Base-by-base conservation (phyloP, 2,329 filamentous ascomycete species). In the Neofusicoccum ribis region DNA sequence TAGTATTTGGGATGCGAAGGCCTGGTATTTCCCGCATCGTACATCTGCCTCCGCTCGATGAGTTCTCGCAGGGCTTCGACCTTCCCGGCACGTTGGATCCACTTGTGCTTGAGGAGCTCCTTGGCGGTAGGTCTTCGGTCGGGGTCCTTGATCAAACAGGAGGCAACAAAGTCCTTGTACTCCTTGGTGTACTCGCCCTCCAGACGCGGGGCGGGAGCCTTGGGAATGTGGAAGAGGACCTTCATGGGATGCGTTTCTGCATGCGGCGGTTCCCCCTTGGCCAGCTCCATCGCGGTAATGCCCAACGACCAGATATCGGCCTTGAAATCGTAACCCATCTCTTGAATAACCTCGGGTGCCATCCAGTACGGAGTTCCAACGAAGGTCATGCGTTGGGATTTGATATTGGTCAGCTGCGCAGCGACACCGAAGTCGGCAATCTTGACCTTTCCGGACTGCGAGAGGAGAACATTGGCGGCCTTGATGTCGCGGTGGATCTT, bases 291-390 rank as follows among this genome's bases (percentile, higher is more conserved):
- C 1, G 94, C 93, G 0, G 94, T 97, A 74, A 97, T 97, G 43
- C 94, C 94, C 17, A 98, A 82, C 0, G 93, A 97, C 94, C 94
- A 98, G 65, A 98, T 96, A 75, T 98, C 94, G 50, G 94, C 94
- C 81, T 97, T 97, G 80, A 96, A 93, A 77, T 97, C 94, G 81
- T 98, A 97, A 54, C 94, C 94, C 64, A 92, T 95, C 78, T 98
- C 94, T 79, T 97, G 96, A 76, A 98, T 98, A 60, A 98, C 94
- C 80, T 98, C 94, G 7, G 94, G 94, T 1, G 95, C 94, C 94
- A 98, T 98, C 95, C 95, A 98, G 77, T 97, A 98, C 0, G 95
- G 95, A 0, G 94, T 98, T 20, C 95, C 95, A 20, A 99, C 95
- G 73, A 99, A 98, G 0, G 95, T 99, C 78, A 98, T 94, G 63